Percentiles rank a stretch among this genome's conserved stretches.
These are phyloP conservation scores for Trichoderma harzianum DNA, from an alignment of 2,329 filamentous ascomycete species.

Conservation along the genomic window DNA sequence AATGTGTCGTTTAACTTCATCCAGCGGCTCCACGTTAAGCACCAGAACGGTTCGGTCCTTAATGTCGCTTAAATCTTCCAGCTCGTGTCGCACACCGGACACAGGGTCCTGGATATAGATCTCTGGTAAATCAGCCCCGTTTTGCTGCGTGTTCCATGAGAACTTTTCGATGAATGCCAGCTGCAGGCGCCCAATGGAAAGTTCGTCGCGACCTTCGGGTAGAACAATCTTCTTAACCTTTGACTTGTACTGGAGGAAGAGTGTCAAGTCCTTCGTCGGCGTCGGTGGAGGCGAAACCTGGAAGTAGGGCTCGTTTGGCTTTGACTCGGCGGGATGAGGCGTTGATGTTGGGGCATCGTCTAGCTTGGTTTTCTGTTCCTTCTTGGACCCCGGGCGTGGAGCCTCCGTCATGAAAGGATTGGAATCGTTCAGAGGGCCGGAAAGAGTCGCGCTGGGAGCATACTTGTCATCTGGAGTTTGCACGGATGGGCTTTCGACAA, in stretches of 20 bases:
- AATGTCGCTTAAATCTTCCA: slow-evolving; percentile 89
- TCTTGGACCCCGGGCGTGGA: slow-evolving; percentile 18
- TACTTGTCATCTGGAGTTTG: slow-evolving; percentile 67
- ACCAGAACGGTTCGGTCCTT: slow-evolving; percentile 95
- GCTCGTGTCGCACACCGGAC: slow-evolving; percentile 92
- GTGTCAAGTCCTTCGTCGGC: slow-evolving; percentile 78
- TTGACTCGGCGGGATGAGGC: slow-evolving; percentile 40
- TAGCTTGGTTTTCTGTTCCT: slow-evolving; percentile 24
- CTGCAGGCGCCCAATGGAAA: slow-evolving; percentile 85
- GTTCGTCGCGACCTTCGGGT: slow-evolving; percentile 74
- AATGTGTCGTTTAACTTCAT: slow-evolving; percentile 95
- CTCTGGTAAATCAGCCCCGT: slow-evolving; percentile 87
- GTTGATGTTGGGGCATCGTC: slow-evolving; percentile 22
- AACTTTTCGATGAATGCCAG: slow-evolving; percentile 99
- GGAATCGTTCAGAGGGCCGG: slow-evolving; percentile 52
- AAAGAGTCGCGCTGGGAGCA: slow-evolving; percentile 55
- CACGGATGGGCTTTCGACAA: slow-evolving; percentile 30
- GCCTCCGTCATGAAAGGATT: slow-evolving; percentile 29
- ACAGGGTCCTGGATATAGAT: slow-evolving; percentile 97
- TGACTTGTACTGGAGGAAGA: slow-evolving; percentile 95
- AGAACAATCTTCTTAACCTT: slow-evolving; percentile 96
- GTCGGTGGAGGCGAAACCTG: slow-evolving; percentile 61
- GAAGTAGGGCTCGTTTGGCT: slow-evolving; percentile 47
- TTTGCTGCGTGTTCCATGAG: slow-evolving; percentile 95
- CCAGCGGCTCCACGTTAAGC: slow-evolving; percentile 85